phyloP scores from a whole-genome alignment of 1,139 yeast species.

The Hemisphaericaspora xylofermentans region DNA sequence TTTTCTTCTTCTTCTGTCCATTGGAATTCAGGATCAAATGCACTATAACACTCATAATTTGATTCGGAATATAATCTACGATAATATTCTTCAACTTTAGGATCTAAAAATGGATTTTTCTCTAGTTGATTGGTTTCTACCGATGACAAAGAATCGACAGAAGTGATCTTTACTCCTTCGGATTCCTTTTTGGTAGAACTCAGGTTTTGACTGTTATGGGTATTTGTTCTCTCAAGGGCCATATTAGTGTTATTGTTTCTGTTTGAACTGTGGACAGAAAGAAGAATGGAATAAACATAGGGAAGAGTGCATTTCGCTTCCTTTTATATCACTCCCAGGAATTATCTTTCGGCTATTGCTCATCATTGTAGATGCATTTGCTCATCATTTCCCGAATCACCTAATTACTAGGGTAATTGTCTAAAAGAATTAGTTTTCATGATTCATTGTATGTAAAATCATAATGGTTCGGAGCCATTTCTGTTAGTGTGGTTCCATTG shows the following conservation, averaged over 20 bases:
- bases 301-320: too few species aligned
- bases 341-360: too few species aligned
- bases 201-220: not conserved
- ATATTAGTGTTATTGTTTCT: not conserved
- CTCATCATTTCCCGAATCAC: too few species aligned
- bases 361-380: too few species aligned
- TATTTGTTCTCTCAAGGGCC: not conserved
- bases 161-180: not conserved
- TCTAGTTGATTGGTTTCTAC: conserved; percentile 6
- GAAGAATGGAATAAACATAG: too few species aligned
- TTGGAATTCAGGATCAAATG: conserved; percentile 31
- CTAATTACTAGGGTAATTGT: too few species aligned
- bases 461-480: too few species aligned
- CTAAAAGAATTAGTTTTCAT: too few species aligned
- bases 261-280: too few species aligned
- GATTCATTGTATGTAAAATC: too few species aligned
- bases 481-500: too few species aligned
- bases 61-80: conserved; percentile 27
- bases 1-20: conserved; percentile 34
- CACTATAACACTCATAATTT: conserved; percentile 32
- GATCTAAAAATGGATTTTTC: conserved; percentile 25
- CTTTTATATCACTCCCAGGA: not conserved
- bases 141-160: conserved; percentile 9
- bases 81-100: conserved; percentile 28
- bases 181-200: not conserved